Evolutionary conservation across 2,329 filamentous ascomycete species (phyloP).

Genomic region (Alternaria sp.): DNA sequence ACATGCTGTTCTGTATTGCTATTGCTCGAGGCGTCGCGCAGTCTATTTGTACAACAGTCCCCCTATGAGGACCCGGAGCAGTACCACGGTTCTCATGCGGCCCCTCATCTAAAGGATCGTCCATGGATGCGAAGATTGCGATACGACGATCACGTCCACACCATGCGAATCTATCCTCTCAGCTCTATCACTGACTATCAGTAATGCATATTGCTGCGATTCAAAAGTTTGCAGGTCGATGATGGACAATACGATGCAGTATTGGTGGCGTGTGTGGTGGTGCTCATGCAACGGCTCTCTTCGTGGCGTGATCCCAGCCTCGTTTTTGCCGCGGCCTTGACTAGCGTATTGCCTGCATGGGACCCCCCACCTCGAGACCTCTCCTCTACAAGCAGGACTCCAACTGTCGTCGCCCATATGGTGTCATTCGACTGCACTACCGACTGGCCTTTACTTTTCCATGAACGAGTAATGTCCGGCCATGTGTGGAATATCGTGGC

Average conservation of each 20-base stretch:
- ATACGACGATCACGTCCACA: not conserved
- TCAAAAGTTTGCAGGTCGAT: not conserved
- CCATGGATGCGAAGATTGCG: not conserved
- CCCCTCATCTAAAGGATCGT: not conserved
- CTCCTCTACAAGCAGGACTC: not conserved
- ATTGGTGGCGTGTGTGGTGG: not conserved
- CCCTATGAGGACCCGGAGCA: not conserved
- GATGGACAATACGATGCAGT: not conserved
- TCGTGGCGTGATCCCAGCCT: not conserved
- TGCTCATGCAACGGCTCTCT: not conserved
- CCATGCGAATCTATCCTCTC: not conserved
- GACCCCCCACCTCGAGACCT: not conserved
- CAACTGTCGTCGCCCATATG: not conserved
- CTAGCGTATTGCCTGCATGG: not conserved
- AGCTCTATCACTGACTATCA: not conserved
- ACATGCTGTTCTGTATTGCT: slow-evolving; percentile 8
- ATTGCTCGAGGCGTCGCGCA: not conserved
- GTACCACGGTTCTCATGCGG: not conserved
- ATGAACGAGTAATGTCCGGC: not conserved
- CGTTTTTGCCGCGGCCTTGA: not conserved
- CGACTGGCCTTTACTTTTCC: not conserved
- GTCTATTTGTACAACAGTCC: not conserved
- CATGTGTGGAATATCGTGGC: not conserved
- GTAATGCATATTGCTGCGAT: not conserved
- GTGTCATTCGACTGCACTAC: not conserved